These are phyloP conservation scores for Lathyrus sativus DNA, from an alignment of 306 rosid genomes.

Conservation along the genomic window DNA sequence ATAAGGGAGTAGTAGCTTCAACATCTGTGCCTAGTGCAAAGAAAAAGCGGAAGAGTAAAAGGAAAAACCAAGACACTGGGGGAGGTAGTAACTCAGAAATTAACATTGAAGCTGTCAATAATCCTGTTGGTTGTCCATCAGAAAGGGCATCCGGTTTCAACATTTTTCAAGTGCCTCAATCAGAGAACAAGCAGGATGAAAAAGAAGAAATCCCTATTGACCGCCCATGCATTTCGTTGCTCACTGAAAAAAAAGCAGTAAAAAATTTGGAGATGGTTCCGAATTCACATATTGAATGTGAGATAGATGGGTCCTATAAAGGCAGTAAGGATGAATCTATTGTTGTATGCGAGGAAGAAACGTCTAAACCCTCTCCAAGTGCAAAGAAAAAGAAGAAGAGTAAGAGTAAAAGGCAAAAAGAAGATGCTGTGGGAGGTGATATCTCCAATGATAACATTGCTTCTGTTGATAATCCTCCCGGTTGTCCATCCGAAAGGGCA, in stretches of 20 bases:
- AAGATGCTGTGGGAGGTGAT: constrained; percentile 17
- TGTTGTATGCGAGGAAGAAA: not conserved
- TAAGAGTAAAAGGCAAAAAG: constrained; percentile 21
- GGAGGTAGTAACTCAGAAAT: not conserved
- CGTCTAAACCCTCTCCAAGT: constrained; percentile 25
- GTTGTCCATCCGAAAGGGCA: constrained; percentile 10
- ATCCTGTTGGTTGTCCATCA: no score
- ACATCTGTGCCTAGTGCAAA: constrained; percentile 30
- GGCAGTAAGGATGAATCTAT: constrained; percentile 16
- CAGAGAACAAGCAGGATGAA: no score
- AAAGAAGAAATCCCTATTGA: constrained; percentile 9
- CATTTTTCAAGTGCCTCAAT: no score
- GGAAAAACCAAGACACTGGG: not conserved
- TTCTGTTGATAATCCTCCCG: constrained; percentile 20
- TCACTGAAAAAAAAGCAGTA: constrained; percentile 26
- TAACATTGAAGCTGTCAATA: no score
- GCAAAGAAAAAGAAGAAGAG: constrained; percentile 38
- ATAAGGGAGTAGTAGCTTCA: constrained; percentile 2
- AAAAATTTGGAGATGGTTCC: constrained; percentile 27
- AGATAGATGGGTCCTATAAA: constrained; percentile 30
- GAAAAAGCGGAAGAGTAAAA: constrained; percentile 30
- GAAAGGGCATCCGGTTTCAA: no score
- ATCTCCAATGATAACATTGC: constrained; percentile 24
- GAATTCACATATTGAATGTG: constrained; percentile 19
- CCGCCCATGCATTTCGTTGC: constrained; percentile 26